A percentile compares a stretch with the other conserved stretches of the same genome.
Evolutionary conservation across 768 basidiomycete genomes (phyloP).

Genomic region (Suillus discolor): DNA sequence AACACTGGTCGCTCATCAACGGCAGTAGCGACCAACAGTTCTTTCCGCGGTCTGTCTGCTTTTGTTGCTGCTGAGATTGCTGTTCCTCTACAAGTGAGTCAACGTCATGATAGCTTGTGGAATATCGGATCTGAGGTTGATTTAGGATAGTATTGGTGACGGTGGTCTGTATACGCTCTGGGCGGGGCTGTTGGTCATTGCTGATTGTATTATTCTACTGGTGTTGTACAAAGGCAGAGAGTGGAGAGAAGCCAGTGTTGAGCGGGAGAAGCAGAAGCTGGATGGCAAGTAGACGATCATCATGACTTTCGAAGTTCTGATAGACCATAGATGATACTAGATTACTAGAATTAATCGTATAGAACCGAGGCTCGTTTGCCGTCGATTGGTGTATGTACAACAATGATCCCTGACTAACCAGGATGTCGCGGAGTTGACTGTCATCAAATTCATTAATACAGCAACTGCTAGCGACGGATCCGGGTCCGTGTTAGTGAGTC

Average conservation of each 20-base stretch:
- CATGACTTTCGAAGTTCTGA: not conserved
- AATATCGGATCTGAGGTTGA: not conserved
- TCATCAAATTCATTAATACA: not conserved
- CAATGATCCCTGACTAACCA: no score
- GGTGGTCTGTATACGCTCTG: constrained; percentile 40
- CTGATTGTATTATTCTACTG: constrained; percentile 55
- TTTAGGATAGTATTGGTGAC: constrained; percentile 24
- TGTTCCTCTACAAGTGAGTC: constrained; percentile 60
- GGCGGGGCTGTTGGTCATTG: constrained; percentile 54
- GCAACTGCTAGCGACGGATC: not conserved
- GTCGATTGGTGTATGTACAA: not conserved
- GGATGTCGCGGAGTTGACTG: not conserved
- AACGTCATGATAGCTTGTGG: not conserved
- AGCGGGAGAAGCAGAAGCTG: constrained; percentile 35
- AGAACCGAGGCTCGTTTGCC: not conserved
- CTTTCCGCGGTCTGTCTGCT: constrained; percentile 68
- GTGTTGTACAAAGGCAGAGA: constrained; percentile 57
- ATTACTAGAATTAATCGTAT: not conserved
- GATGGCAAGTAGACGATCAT: constrained; percentile 5
- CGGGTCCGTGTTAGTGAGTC: not conserved
- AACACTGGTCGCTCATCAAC: constrained; percentile 81
- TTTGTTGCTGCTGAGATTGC: constrained; percentile 77
- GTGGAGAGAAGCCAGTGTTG: constrained; percentile 60
- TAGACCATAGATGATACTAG: not conserved
- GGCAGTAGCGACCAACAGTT: constrained; percentile 76